Conservation (phyloP, 108 stramenopile species). For the Bacterosira constricta region DNA sequence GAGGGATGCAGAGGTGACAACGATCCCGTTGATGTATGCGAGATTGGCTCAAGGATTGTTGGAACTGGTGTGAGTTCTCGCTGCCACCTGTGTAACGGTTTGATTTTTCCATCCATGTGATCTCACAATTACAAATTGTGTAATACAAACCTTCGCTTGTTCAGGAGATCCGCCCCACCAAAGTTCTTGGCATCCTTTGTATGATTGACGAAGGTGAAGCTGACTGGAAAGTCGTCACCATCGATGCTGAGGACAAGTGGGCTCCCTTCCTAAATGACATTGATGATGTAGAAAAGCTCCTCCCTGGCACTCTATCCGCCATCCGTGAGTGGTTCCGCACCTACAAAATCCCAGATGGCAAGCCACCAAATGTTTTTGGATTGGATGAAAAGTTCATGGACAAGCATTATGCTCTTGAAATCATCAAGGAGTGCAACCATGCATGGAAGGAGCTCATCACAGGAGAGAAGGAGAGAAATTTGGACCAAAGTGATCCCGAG, state of each 20-base stretch:
- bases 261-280: slow-evolving; percentile 95
- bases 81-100: too few relatives aligned
- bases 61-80: slow-evolving; percentile 73
- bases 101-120: neutral
- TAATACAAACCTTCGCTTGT: neutral
- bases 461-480: slow-evolving; percentile 78
- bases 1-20: slow-evolving; percentile 92
- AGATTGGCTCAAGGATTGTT: slow-evolving; percentile 81
- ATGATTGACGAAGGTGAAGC: slow-evolving; percentile 99
- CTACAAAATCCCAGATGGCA: slow-evolving; percentile 99
- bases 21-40: slow-evolving; percentile 95
- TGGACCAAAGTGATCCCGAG: slow-evolving; percentile 56
- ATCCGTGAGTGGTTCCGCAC: slow-evolving; percentile 98
- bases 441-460: slow-evolving; percentile 88
- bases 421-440: slow-evolving; percentile 88
- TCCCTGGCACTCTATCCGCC: slow-evolving; percentile 89
- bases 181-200: slow-evolving; percentile 95
- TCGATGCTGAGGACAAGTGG: slow-evolving; percentile 95
- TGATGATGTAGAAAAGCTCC: slow-evolving; percentile 91
- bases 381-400: slow-evolving; percentile 94
- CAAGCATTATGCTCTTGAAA: slow-evolving; percentile 85
- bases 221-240: slow-evolving; percentile 97
- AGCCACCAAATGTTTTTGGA: slow-evolving; percentile 95
- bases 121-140: neutral
- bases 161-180: slow-evolving; percentile 90